Base-by-base conservation (phyloP, 108 stramenopile species). In the Pseudonitzschia delicatissima region DNA sequence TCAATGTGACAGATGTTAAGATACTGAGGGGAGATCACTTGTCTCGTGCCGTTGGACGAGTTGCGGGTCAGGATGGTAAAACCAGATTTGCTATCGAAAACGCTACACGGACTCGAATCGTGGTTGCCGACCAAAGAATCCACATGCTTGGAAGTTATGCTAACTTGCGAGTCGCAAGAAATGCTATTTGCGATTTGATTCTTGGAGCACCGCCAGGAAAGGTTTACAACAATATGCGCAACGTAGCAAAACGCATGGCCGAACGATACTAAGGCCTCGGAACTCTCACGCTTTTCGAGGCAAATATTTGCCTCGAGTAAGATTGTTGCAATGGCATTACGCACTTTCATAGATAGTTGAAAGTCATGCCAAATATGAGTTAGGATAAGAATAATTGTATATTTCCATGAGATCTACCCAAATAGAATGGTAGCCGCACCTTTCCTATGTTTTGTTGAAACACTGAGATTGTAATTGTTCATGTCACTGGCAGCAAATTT, bases 71-170 rank as follows among this genome's bases (percentile, higher is more conserved):
- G 75, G 97, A 96, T 70, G 99, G 99, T 36, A 99, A 99, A 72
- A 99, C 99, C 6, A 71, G 94, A 45, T 94, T 91, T 78, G 99
- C 99, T n/a, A 98, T 99, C 74, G 99, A 99, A 79, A 99, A 99
- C 86, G 99, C 99, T 6, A 99, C 98, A 7, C 81, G 98, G 6
- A 98, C 98, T 18, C 77, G 99, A 9, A 96, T 99, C 62, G 96
- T 98, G 18, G 83, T 99, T 42, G 99, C 99, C 15, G 97, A 98
- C 77, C 86, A 93, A 64, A 85, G 94, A 49, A 87, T 99, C 45
- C 97, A 99, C 72, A 82, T 99, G 73, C 69, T 99, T 66, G 99
- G 99, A 31, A 84, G 86, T 25, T 97, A 91, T 68, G 80, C 88
- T 39, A 99, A 99, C 79, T 91, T 99, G 63, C 85, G 96, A 52